These are phyloP conservation scores for Barnettozyma sucrosica DNA, from an alignment of 805 yeast species.

Conservation along the genomic window DNA sequence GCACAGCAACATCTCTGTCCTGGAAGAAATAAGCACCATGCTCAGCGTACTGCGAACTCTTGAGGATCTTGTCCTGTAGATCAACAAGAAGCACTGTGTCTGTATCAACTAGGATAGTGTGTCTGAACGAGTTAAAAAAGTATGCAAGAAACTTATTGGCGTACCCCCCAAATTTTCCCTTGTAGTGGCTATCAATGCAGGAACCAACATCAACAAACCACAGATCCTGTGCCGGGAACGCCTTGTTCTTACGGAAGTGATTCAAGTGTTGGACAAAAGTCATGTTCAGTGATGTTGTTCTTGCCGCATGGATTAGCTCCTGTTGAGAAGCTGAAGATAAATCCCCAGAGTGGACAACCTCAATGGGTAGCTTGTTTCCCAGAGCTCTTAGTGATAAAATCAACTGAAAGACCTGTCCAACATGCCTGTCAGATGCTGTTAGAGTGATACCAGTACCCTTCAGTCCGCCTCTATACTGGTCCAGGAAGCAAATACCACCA, in stretches of 20 bases:
- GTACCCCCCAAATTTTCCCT: conserved; percentile 30
- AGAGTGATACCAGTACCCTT: conserved; percentile 33
- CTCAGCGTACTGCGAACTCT: conserved; percentile 27
- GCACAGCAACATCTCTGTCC: conserved; percentile 37
- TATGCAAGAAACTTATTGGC: conserved; percentile 43
- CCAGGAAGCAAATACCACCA: conserved; percentile 21
- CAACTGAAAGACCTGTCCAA: conserved; percentile 24
- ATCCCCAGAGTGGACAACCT: conserved; percentile 33
- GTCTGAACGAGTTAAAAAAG: conserved; percentile 43
- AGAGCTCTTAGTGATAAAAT: conserved; percentile 36
- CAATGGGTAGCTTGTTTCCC: conserved; percentile 35
- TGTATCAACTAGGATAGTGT: conserved; percentile 45
- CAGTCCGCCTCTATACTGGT: conserved; percentile 21
- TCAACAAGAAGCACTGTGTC: conserved; percentile 43
- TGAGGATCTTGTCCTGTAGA: conserved; percentile 31
- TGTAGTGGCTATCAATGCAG: conserved; percentile 18
- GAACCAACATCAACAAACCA: conserved; percentile 35
- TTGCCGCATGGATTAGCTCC: conserved; percentile 31
- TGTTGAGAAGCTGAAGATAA: conserved; percentile 28
- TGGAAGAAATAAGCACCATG: conserved; percentile 39
- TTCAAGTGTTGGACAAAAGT: conserved; percentile 13
- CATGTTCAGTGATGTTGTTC: conserved; percentile 11
- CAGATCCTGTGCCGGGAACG: conserved; percentile 30
- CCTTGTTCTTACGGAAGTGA: conserved; percentile 1
- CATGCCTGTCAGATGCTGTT: conserved; percentile 27